Percentiles rank a stretch among this genome's conserved stretches.
Evolutionary conservation across 352 stramenopile genomes (phyloP).

Genomic region (Pythium phragmiticola): DNA sequence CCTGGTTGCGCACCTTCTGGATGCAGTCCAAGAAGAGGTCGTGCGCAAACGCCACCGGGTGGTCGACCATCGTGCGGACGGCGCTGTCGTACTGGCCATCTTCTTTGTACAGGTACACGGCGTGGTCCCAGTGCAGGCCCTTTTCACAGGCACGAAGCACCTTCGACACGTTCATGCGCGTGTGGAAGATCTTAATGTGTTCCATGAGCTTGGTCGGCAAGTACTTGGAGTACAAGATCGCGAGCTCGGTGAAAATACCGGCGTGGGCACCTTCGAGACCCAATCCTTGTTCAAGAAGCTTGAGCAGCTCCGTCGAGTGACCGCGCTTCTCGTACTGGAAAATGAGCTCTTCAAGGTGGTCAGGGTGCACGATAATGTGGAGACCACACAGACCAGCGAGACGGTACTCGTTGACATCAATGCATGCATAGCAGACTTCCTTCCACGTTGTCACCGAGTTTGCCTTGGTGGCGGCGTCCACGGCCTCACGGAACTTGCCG

Average conservation of each 20-base stretch:
- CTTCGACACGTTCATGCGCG: conserved; percentile 99
- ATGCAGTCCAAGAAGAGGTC: conserved; percentile 99
- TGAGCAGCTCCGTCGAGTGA: conserved; percentile 95
- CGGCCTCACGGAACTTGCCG: conserved; percentile 98
- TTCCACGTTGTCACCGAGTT: conserved; percentile 99
- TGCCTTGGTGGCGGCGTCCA: conserved; percentile 98
- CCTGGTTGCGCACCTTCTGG: conserved; percentile 98
- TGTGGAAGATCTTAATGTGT: conserved; percentile 99
- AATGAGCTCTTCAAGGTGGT: conserved; percentile 99
- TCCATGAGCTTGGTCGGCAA: conserved; percentile 99
- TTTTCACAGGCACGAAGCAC: conserved; percentile 97
- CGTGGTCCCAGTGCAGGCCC: conserved; percentile 97
- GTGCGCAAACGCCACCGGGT: conserved; percentile 96
- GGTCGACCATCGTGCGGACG: conserved; percentile 99
- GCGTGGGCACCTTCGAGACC: conserved; percentile 98
- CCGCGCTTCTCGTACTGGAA: conserved; percentile 98
- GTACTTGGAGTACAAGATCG: conserved; percentile 99
- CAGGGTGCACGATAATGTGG: conserved; percentile 99
- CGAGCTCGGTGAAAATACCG: conserved; percentile 99
- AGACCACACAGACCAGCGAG: conserved; percentile 97
- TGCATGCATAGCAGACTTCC: conserved; percentile 98
- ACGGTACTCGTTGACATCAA: conserved; percentile 98
- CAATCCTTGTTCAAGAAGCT: conserved; percentile 98
- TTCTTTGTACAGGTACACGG: conserved; percentile 99
- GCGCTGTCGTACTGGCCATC: conserved; percentile 99